Percentiles rank a stretch among this genome's conserved stretches.
These are phyloP conservation scores for Ricinus communis DNA, from an alignment of 345 rosid species.

Conservation along the genomic window DNA sequence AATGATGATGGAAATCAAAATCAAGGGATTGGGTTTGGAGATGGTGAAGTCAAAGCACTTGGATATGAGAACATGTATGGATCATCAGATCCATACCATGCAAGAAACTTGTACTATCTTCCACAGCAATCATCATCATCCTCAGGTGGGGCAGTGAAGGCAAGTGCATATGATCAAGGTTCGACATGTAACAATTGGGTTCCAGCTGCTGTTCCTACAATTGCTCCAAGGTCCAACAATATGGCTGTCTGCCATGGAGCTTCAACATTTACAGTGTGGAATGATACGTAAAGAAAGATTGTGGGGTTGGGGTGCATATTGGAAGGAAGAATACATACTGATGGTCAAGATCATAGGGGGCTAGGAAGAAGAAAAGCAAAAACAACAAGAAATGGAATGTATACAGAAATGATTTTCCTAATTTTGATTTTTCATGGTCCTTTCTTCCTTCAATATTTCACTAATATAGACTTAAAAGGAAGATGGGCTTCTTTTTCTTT, in stretches of 20 bases:
- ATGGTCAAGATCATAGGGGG: too few relatives aligned
- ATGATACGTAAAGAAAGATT: constrained; percentile 32
- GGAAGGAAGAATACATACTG: too few relatives aligned
- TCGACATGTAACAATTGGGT: constrained; percentile 43
- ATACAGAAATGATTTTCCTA: constrained; percentile 20
- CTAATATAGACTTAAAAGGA: constrained; percentile 13
- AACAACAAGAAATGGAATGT: neutral
- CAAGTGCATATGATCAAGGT: constrained; percentile 21
- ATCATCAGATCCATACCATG: constrained; percentile 38
- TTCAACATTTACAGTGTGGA: constrained; percentile 64
- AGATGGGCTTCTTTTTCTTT: constrained; percentile 12
- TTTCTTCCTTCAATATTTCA: constrained; percentile 21
- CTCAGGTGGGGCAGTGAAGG: constrained; percentile 18
- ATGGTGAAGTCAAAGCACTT: constrained; percentile 23
- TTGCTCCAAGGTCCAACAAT: constrained; percentile 39
- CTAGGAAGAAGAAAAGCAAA: too few relatives aligned
- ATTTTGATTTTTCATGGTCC: constrained; percentile 9
- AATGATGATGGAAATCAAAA: constrained; percentile 18
- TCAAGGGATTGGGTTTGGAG: constrained; percentile 34
- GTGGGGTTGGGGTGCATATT: too few relatives aligned
- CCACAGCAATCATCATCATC: constrained; percentile 38
- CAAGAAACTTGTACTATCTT: constrained; percentile 46
- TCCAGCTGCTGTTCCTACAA: constrained; percentile 42
- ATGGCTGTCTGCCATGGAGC: constrained; percentile 49
- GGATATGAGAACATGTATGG: constrained; percentile 30